Evolutionary conservation across 305 asterid genomes (phyloP).

Genomic region (Fraxinus platypoda): DNA sequence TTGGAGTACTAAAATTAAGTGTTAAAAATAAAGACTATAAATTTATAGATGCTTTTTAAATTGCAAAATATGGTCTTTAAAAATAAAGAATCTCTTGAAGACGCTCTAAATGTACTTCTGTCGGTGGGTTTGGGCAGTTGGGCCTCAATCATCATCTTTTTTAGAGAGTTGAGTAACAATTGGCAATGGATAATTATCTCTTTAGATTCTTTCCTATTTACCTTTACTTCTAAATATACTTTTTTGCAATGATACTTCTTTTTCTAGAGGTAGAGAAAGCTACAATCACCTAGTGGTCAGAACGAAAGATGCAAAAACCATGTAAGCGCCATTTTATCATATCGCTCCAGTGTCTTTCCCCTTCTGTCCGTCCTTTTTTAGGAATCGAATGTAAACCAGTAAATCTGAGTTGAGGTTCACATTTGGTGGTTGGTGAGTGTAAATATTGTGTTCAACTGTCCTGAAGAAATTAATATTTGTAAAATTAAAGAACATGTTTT

Average conservation of each 20-base stretch:
- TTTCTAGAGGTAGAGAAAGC: not conserved
- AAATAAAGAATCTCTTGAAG: not conserved
- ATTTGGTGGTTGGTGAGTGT: not conserved
- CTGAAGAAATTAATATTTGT: not conserved
- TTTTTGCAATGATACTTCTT: not conserved
- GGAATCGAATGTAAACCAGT: not conserved
- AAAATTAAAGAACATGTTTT: not conserved
- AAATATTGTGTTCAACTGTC: not conserved
- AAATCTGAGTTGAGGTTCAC: not conserved
- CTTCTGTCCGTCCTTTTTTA: not conserved
- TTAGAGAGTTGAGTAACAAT: not conserved
- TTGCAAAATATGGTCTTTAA: not conserved
- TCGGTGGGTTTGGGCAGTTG: not conserved
- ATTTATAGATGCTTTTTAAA: not conserved
- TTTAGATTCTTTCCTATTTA: not conserved
- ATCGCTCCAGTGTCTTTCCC: not conserved
- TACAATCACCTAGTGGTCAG: not conserved
- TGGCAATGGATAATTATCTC: not conserved
- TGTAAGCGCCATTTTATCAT: not conserved
- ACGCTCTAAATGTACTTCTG: not conserved
- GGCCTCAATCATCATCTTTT: not conserved
- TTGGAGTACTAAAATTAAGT: too few relatives aligned
- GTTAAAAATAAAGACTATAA: too few relatives aligned
- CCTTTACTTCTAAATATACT: not conserved
- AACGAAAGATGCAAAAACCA: not conserved